A percentile compares a stretch with the other conserved stretches of the same genome.
These are phyloP conservation scores for Macroventuria anomochaeta DNA, from an alignment of 2,329 filamentous ascomycete genomes.

Conservation along the genomic window DNA sequence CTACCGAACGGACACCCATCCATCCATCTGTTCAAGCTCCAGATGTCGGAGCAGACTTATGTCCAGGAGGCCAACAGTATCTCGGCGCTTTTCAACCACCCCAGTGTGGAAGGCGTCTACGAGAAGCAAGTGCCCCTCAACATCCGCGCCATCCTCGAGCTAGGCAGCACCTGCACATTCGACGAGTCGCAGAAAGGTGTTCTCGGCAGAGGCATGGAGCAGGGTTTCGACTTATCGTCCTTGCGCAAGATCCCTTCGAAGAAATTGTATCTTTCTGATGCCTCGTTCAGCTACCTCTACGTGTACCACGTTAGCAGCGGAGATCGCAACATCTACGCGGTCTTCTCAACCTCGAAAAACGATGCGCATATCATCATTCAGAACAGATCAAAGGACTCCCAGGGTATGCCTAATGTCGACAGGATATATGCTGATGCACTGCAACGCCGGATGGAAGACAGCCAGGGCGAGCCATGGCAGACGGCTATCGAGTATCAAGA, in stretches of 20 bases:
- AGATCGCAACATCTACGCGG: slow-evolving; percentile 88
- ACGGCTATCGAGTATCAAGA: slow-evolving; percentile 87
- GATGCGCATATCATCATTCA: slow-evolving; percentile 89
- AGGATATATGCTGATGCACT: slow-evolving; percentile 85
- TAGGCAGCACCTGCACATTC: slow-evolving; percentile 92
- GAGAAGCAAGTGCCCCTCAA: slow-evolving; percentile 90
- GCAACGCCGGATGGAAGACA: slow-evolving; percentile 68
- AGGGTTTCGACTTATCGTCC: slow-evolving; percentile 86
- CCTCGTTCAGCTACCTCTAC: slow-evolving; percentile 82
- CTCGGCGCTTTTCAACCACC: slow-evolving; percentile 82
- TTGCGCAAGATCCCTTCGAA: slow-evolving; percentile 73
- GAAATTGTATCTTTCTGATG: slow-evolving; percentile 76
- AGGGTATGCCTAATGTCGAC: slow-evolving; percentile 87
- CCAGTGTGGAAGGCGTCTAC: slow-evolving; percentile 96
- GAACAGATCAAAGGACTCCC: slow-evolving; percentile 78
- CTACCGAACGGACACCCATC: slow-evolving; percentile 95
- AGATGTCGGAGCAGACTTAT: slow-evolving; percentile 86
- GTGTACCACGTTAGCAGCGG: slow-evolving; percentile 91
- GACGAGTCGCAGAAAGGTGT: slow-evolving; percentile 90
- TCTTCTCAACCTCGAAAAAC: slow-evolving; percentile 83
- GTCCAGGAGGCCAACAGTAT: slow-evolving; percentile 85
- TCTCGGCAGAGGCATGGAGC: slow-evolving; percentile 87
- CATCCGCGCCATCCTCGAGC: slow-evolving; percentile 82
- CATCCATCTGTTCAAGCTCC: slow-evolving; percentile 91
- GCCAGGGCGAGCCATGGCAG: slow-evolving; percentile 74